A percentile compares a stretch with the other conserved stretches of the same genome.
phyloP scores from a whole-genome alignment of 768 basidiomycete species.

The Pulveroboletus sp. region DNA sequence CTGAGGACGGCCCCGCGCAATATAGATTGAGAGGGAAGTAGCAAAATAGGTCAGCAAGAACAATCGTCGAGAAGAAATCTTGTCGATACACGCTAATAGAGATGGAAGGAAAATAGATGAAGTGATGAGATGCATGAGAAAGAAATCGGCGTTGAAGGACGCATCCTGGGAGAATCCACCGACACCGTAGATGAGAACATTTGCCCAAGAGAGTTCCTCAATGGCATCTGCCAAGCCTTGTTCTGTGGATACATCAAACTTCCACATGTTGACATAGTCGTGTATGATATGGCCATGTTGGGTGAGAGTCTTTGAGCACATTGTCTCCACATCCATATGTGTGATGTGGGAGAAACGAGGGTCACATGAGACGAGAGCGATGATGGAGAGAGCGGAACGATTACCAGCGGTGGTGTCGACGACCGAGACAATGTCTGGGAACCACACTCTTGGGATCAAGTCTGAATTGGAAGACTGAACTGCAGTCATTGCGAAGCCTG shows the following conservation, averaged over 20 bases:
- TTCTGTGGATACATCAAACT: conserved; percentile 34
- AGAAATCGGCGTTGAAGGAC: conserved; percentile 66
- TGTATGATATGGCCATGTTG: conserved; percentile 38
- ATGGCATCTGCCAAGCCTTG: conserved; percentile 47
- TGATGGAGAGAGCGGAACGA: conserved; percentile 43
- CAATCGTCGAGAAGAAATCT: conserved; percentile 23
- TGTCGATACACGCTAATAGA: conserved; percentile 36
- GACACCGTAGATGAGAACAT: conserved; percentile 56
- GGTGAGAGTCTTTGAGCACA: conserved; percentile 27
- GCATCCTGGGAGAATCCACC: conserved; percentile 45
- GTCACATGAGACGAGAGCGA: conserved; percentile 54
- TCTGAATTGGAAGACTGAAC: conserved; percentile 18
- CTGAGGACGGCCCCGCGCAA: conserved; percentile 33
- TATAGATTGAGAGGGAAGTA: conserved; percentile 26
- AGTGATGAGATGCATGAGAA: conserved; percentile 69
- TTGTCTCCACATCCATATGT: conserved; percentile 27
- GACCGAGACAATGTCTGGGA: conserved; percentile 16
- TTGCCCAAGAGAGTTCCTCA: conserved; percentile 61
- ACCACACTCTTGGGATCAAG: conserved; percentile 22
- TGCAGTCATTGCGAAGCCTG: conserved; percentile 58
- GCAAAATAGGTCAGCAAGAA: conserved; percentile 31
- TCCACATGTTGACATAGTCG: conserved; percentile 47
- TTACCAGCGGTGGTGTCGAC: conserved; percentile 10
- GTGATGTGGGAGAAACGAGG: conserved; percentile 28
- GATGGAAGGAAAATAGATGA: conserved; percentile 62